Conservation (phyloP, 768 basidiomycete species). For the Dioszegia crocea region DNA sequence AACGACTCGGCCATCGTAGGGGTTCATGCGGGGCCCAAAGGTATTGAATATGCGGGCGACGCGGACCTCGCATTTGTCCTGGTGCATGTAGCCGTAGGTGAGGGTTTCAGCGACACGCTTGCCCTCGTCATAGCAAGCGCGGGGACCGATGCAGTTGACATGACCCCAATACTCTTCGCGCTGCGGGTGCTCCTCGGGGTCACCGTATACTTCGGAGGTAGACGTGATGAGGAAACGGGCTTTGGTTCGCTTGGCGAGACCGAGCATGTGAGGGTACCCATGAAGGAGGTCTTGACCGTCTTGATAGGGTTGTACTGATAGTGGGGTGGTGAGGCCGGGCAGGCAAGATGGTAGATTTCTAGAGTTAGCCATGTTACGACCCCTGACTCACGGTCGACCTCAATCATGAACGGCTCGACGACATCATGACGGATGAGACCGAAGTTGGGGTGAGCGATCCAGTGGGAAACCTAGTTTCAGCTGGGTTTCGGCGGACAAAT, state of each 20-base stretch:
- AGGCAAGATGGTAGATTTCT: conserved; percentile 99
- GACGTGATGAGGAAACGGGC: conserved; percentile 93
- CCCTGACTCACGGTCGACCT: conserved; percentile 81
- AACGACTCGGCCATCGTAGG: conserved; percentile 92
- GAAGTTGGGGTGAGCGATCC: conserved; percentile 90
- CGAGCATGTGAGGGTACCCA: conserved; percentile 98
- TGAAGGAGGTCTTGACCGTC: conserved; percentile 96
- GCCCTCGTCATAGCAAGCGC: conserved; percentile 99
- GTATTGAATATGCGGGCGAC: conserved; percentile 96
- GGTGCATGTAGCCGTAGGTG: conserved; percentile 91
- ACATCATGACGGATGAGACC: conserved; percentile 97
- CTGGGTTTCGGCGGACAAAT: conserved; percentile 51
- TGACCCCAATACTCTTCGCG: conserved; percentile 96
- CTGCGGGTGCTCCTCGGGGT: conserved; percentile 97
- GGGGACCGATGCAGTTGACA: conserved; percentile 96
- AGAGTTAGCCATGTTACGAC: conserved; percentile 12
- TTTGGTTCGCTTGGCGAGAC: conserved; percentile 92
- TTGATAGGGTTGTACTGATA: conserved; percentile 98
- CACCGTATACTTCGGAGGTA: conserved; percentile 97
- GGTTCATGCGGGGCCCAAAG: conserved; percentile 63
- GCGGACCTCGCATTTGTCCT: conserved; percentile 90
- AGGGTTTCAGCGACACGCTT: conserved; percentile 98
- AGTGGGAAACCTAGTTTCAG: conserved; percentile 40
- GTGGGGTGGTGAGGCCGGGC: conserved; percentile 93
- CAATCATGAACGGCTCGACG: conserved; percentile 95